These are phyloP conservation scores for Rhododendron mucronatum DNA, from an alignment of 148 eudicot species.

Conservation along the genomic window DNA sequence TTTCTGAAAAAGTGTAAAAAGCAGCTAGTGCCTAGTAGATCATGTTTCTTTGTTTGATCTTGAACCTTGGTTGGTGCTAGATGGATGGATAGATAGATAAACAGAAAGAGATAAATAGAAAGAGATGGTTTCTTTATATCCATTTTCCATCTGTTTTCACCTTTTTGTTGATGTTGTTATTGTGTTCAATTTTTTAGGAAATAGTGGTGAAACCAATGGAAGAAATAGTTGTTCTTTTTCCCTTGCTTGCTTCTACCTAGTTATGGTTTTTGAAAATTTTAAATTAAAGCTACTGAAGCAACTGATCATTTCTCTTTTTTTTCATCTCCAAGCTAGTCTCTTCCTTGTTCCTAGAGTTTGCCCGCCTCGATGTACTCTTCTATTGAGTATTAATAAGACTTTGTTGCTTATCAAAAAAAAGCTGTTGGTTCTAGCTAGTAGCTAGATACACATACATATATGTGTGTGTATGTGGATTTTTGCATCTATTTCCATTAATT, in stretches of 20 bases:
- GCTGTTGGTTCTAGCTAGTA: not conserved
- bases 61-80: not conserved
- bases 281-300: not conserved
- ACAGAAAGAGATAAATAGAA: not conserved
- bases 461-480: not conserved
- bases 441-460: not conserved
- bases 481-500: not conserved
- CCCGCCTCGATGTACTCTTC: no score
- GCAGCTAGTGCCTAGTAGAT: conserved; percentile 2
- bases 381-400: no score
- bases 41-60: not conserved
- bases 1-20: conserved; percentile 23
- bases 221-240: not conserved
- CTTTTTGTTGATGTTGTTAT: not conserved
- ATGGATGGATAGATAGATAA: not conserved
- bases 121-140: not conserved
- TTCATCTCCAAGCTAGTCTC: conserved; percentile 5
- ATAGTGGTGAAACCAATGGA: not conserved
- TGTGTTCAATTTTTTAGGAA: not conserved
- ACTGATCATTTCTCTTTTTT: conserved; percentile 4
- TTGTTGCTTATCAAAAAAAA: no score
- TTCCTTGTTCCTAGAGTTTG: not conserved
- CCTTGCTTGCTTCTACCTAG: conserved; percentile 10
- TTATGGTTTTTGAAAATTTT: conserved; percentile 18
- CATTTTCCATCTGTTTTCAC: not conserved